Base-by-base conservation (phyloP, 108 stramenopile species). In the Chaetoceros tenuissimus region DNA sequence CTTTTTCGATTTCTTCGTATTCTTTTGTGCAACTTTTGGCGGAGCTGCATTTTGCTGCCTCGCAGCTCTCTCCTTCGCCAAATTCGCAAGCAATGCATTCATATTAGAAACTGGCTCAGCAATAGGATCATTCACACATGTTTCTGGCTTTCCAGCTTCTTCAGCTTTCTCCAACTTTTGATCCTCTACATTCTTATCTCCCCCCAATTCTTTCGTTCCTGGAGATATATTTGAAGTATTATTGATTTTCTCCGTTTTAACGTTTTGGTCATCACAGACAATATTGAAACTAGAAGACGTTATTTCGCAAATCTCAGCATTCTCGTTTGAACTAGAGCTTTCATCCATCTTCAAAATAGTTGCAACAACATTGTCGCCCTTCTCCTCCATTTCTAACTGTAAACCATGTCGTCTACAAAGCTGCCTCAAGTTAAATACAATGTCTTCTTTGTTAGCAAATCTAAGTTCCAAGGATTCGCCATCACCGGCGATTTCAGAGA, bases 21-120 rank as follows among this genome's bases (percentile, higher is more conserved):
- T 48, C 16, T 50, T 24, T 25, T 25, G 22, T 28, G 28, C 59
- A 63, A 24, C 62, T 28, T 24, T 51, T 28, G 5, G 53, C 27
- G 43, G 51, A 29, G 28, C 48, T 49, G 24, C n/a, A 18, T 18
- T 57, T 16, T 47, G 24, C 55, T 63, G 59, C 26, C 90, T 63
- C 30, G 68, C 52, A 24, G 57, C 59, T 59, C 90, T 66, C 60
- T 85, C 84, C 22, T 63, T 61, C 10, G 90, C 90, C 22, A 92
- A 59, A 52, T 69, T 52, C 8, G 66, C 68, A 2, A 87, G 72
- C 20, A 82, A 29, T 30, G 60, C 57, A 40, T 69, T 74, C 1
- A 58, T 53, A n/a, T 18, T 46, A n/a, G n/a, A n/a, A n/a, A n/a
- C n/a, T 26, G 52, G n/a, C 29, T 56, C 28, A 46, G 8, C 26